Evolutionary conservation across 371 early-diverging fungal genomes (phyloP), one percentile per base, ranked within the genome.

Genomic region (Apophysomyces variabilis): DNA sequence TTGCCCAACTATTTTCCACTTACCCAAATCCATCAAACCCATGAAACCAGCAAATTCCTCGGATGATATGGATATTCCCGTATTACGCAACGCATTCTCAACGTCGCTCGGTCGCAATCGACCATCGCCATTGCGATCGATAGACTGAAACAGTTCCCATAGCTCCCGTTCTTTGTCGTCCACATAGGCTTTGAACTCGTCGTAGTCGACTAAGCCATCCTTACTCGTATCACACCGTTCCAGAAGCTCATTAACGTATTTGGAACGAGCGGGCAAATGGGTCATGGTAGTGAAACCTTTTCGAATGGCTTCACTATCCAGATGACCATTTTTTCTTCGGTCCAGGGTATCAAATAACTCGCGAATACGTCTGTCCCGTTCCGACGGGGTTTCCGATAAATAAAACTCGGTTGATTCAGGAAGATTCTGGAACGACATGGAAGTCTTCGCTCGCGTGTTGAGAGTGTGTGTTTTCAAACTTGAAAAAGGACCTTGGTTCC

Each of bases 181-280:
- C 0, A 89, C 85, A 74, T 89, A 91, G 16, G 79, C 64, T 62
- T 85, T 83, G 66, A 91, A 91, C 64, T 90, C 90, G 13, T 83
- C 76, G 68, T 85, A 89, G 41, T 77, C 79, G 14, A 90, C 79
- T 3, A 77, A 60, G 0, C 90, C 87, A 69, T 86, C 84, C 46
- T 77, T 68, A 12, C 78, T 77, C 36, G 82, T 77, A 65, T 89
- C 88, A 59, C 83, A 85, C 7, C 72, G 72, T 60, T 67, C 71
- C 21, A 88, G 66, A n/a, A 89, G 73, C 62, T 88, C 88, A 45
- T 75, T 69, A 8, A 80, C 81, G 62, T 76, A 84, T 45, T 75
- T 78, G 9, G 66, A 71, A 26, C 74, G 72, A 44, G 79, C 74
- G 36, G 79, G 79, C 41, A 79, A 58, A 58, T 80, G 76, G 3